Percentiles rank a stretch among this genome's conserved stretches.
phyloP scores from a whole-genome alignment of 495 filamentous ascomycete species.

The Talaromyces proteolyticus region DNA sequence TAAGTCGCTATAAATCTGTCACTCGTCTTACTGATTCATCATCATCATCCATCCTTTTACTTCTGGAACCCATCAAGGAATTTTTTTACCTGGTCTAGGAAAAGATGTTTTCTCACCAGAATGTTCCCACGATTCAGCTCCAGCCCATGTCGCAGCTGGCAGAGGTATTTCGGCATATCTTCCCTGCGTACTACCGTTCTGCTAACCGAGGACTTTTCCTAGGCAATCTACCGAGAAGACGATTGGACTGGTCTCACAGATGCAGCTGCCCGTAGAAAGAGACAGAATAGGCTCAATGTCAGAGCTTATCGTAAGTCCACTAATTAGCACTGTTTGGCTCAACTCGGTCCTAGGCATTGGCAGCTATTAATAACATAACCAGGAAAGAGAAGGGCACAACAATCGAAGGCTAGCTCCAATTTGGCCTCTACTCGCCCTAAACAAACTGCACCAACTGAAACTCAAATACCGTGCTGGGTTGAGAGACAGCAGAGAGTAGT shows the following conservation, averaged over 20 bases:
- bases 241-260: constrained; percentile 7
- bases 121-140: background rate
- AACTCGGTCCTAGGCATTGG: too few relatives aligned
- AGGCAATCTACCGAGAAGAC: constrained; percentile 15
- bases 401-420: background rate
- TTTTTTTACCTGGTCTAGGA: background rate
- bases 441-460: background rate
- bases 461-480: background rate
- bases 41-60: too few relatives aligned
- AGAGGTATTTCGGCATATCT: background rate
- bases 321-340: too few relatives aligned
- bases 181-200: too few relatives aligned
- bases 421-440: background rate
- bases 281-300: constrained; percentile 22
- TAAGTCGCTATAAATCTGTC: background rate
- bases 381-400: background rate
- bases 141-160: background rate
- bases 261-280: constrained; percentile 9
- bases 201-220: background rate
- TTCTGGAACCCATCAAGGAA: too few relatives aligned
- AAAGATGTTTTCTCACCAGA: background rate
- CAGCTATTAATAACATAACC: background rate
- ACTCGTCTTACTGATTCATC: background rate
- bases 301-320: constrained; percentile 18
- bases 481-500: background rate